These are phyloP conservation scores for Lentinula lateritia DNA, from an alignment of 768 basidiomycete genomes.

Conservation along the genomic window DNA sequence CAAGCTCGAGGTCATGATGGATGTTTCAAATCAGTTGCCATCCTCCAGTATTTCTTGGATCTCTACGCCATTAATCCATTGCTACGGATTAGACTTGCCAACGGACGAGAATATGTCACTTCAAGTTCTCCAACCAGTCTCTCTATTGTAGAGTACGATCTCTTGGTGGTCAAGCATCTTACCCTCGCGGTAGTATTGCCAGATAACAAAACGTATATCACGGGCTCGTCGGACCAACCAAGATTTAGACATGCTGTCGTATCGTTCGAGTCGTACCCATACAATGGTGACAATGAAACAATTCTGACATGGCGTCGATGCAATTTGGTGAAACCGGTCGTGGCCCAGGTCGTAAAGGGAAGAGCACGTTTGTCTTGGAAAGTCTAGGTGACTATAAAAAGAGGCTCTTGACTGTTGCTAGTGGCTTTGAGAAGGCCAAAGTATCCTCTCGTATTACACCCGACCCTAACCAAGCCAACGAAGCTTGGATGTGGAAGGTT, in stretches of 20 bases:
- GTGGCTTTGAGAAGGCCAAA: not conserved
- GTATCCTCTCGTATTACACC: not conserved
- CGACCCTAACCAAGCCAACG: not conserved
- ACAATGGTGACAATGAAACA: not conserved
- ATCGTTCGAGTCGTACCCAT: constrained; percentile 1
- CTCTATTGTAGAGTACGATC: constrained; percentile 1
- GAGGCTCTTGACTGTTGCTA: not conserved
- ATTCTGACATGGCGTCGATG: constrained; percentile 14
- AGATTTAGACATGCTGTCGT: constrained; percentile 13
- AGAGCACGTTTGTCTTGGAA: constrained; percentile 11
- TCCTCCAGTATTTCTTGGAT: constrained; percentile 16
- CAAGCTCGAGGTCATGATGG: constrained; percentile 16
- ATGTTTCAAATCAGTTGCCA: constrained; percentile 11
- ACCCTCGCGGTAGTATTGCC: constrained; percentile 5
- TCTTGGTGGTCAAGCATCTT: constrained; percentile 8
- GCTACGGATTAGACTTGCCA: constrained; percentile 10
- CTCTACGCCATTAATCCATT: constrained; percentile 4
- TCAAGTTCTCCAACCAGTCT: not conserved
- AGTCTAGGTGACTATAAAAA: constrained; percentile 9
- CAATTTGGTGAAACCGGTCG: constrained; percentile 18
- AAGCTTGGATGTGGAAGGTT: constrained; percentile 10
- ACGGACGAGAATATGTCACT: constrained; percentile 9
- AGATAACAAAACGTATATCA: constrained; percentile 4
- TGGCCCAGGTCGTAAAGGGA: constrained; percentile 9
- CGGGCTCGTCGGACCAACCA: constrained; percentile 6